Evolutionary conservation across 768 basidiomycete species (phyloP), one percentile per base, ranked within the genome.

Genomic region (Collybiopsis confluens): DNA sequence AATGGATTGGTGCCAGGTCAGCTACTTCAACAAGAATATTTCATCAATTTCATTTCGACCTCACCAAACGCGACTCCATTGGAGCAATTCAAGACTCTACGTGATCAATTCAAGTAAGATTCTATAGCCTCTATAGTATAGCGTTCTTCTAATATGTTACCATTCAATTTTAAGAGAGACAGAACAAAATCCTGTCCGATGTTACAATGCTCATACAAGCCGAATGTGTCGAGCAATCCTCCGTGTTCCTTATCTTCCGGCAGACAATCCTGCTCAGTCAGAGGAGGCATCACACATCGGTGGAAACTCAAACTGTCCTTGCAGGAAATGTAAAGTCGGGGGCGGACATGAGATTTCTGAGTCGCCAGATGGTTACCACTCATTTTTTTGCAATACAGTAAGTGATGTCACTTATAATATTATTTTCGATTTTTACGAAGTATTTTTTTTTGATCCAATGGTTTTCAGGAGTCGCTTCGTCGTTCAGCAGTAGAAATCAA

Each of bases 221-320:
- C 20, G 35, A 16, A 21, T 6, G 18, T 49, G 47, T 21, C 59
- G 66, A 0, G 44, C 61, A 10, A 52, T 64, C 11, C 62, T 66
- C 10, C 44, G 61, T 0, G 38, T 55, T 62, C 40, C 59, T 52
- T 0, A 61, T 70, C 20, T 71, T 67, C 69, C 68, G 0, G 72
- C 68, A 0, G 72, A 76, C 49, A 77, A 76, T 55, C 75, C 73
- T 0, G 61, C 70, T 36, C 72, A 74, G 54, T 68, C 70, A 45
- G 69, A 74, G 55, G 55, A 59, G 1, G 67, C 63, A 3, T 65
- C 67, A 0, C 78, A 80, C 27, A 73, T 72, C 37, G 73, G 77
- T 0, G 60, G 64, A 0, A 63, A 67, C 1, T 73, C 73, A 10
- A 79, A 78, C 36, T 55, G 62, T 8, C 67, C 63, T 3, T 81